A percentile compares a stretch with the other conserved stretches of the same genome.
Evolutionary conservation across 2,329 filamentous ascomycete species (phyloP).

Genomic region (Ceratocystis colombiana): DNA sequence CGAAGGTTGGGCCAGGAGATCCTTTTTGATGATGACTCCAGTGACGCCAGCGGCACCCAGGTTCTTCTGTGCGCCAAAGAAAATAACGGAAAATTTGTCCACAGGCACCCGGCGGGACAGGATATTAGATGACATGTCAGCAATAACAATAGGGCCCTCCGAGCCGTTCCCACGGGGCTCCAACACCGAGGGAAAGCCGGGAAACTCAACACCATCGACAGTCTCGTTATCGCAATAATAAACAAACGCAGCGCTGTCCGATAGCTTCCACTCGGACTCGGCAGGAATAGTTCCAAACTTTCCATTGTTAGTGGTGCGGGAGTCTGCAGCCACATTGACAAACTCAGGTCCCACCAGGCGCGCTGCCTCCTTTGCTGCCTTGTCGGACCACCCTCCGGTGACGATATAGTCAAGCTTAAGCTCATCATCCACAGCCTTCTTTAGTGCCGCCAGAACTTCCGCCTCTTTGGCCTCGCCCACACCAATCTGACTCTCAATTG

Average conservation of each 20-base stretch:
- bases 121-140: conserved; percentile 93
- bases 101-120: conserved; percentile 69
- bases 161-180: conserved; percentile 49
- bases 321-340: conserved; percentile 70
- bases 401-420: conserved; percentile 82
- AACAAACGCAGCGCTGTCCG: conserved; percentile 58
- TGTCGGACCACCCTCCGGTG: conserved; percentile 79
- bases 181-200: conserved; percentile 55
- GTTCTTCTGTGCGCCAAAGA: conserved; percentile 94
- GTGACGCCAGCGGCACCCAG: conserved; percentile 78
- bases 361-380: conserved; percentile 74
- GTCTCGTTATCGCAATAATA: conserved; percentile 95
- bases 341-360: conserved; percentile 66
- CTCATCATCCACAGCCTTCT: conserved; percentile 55
- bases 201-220: conserved; percentile 87
- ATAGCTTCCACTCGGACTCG: conserved; percentile 66
- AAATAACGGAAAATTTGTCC: conserved; percentile 70
- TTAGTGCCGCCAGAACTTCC: conserved; percentile 42
- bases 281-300: conserved; percentile 81
- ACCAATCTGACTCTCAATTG: conserved; percentile 47
- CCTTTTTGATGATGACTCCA: conserved; percentile 74
- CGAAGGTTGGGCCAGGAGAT: conserved; percentile 62
- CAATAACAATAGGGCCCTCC: conserved; percentile 62
- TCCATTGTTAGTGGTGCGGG: conserved; percentile 54
- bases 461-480: conserved; percentile 38